A percentile compares a stretch with the other conserved stretches of the same genome.
Evolutionary conservation across 2,329 filamentous ascomycete genomes (phyloP).

Genomic region (Diaporthe sp.): DNA sequence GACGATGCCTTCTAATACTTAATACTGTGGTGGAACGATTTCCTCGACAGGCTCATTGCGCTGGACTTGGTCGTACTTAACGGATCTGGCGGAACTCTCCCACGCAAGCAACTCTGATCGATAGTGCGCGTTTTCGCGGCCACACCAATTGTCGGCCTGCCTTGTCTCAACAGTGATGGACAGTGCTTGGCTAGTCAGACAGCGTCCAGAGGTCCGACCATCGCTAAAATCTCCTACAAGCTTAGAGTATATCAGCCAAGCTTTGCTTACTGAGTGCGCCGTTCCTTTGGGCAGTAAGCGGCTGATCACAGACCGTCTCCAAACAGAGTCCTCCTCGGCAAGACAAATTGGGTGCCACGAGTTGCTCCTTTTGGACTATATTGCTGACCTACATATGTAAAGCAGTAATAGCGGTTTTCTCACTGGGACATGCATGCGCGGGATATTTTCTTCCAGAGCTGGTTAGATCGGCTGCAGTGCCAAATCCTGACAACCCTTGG

Average conservation of each 20-base stretch:
- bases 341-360: not conserved
- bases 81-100: too few species aligned
- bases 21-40: too few species aligned
- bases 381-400: not conserved
- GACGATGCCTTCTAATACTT: not conserved
- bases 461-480: not conserved
- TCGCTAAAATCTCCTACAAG: not conserved
- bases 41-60: too few species aligned
- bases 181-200: not conserved
- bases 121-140: too few species aligned
- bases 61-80: too few species aligned
- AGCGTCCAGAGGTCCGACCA: not conserved
- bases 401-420: not conserved
- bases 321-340: not conserved
- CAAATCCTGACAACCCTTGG: not conserved
- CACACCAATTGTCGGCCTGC: too few species aligned
- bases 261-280: too few species aligned
- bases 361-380: not conserved
- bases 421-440: not conserved
- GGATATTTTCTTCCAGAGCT: not conserved
- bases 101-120: too few species aligned
- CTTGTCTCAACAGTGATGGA: not conserved
- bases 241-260: not conserved
- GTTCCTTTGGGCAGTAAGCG: not conserved
- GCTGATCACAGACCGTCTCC: not conserved